Conservation (phyloP, 192 early-diverging fungal genomes). For the Diversispora epigaea region DNA sequence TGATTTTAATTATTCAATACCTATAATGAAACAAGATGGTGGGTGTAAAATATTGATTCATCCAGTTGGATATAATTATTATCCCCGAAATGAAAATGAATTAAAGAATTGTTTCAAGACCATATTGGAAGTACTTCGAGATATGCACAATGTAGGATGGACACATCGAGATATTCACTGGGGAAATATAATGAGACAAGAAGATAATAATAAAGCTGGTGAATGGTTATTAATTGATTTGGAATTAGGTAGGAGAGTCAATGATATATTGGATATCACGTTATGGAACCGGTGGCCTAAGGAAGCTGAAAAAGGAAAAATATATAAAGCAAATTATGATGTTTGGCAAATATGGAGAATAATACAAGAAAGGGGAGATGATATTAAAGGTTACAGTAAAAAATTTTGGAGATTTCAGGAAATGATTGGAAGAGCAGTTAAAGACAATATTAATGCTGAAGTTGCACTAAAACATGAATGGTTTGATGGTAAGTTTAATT, state of each 20-base stretch:
- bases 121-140: constrained; percentile 1
- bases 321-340: neutral
- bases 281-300: constrained; percentile 12
- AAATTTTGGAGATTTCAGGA: neutral
- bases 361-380: neutral
- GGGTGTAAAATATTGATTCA: constrained; percentile 4
- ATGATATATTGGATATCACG: neutral
- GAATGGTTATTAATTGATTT: constrained; percentile 6
- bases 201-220: neutral
- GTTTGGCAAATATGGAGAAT: constrained; percentile 4
- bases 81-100: neutral
- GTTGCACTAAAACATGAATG: neutral
- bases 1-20: neutral
- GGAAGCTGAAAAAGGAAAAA: neutral
- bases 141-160: constrained; percentile 9
- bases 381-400: neutral
- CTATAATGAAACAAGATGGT: neutral
- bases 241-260: constrained; percentile 1
- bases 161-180: constrained; percentile 16
- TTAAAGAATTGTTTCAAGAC: neutral
- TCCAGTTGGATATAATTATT: constrained; percentile 10
- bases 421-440: neutral
- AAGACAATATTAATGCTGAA: neutral
- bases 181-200: constrained; percentile 17
- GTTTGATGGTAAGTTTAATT: neutral